Conservation (phyloP, 148 eudicot genomes). For the Nepenthes gracilis region DNA sequence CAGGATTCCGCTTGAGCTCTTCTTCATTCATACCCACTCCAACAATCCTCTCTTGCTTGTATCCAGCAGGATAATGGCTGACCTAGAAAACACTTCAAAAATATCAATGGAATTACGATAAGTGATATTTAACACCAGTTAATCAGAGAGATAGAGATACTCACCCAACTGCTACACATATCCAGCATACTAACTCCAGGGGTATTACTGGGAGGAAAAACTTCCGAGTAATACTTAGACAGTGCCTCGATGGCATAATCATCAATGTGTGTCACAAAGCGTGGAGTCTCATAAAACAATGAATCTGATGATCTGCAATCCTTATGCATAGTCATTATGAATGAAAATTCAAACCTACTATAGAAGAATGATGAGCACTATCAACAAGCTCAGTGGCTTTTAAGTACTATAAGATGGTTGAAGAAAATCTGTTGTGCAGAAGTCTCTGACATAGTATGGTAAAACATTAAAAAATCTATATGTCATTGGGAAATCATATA, state of each 20-base stretch:
- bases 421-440: too few species aligned
- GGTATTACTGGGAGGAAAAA: slow-evolving; percentile 73
- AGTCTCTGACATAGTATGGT: too few species aligned
- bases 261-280: slow-evolving; percentile 96
- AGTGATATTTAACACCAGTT: neutral
- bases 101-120: neutral
- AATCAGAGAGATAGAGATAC: slow-evolving; percentile 6
- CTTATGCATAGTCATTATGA: too few species aligned
- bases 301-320: slow-evolving; percentile 37
- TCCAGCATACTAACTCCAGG: slow-evolving; percentile 85
- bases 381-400: too few species aligned
- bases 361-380: too few species aligned
- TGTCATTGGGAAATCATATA: too few species aligned
- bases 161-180: slow-evolving; percentile 99
- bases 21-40: slow-evolving; percentile 96
- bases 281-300: slow-evolving; percentile 79
- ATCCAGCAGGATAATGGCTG: slow-evolving; percentile 89
- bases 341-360: slow-evolving; percentile 1
- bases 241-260: slow-evolving; percentile 96
- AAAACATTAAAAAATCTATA: too few species aligned
- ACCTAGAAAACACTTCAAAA: slow-evolving; percentile 40
- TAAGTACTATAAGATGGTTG: too few species aligned
- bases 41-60: slow-evolving; percentile 72
- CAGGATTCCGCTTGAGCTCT: slow-evolving; percentile 79
- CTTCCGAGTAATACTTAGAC: slow-evolving; percentile 75